Conservation (phyloP, 2,329 filamentous ascomycete genomes). For the Paramyrothecium roridum region DNA sequence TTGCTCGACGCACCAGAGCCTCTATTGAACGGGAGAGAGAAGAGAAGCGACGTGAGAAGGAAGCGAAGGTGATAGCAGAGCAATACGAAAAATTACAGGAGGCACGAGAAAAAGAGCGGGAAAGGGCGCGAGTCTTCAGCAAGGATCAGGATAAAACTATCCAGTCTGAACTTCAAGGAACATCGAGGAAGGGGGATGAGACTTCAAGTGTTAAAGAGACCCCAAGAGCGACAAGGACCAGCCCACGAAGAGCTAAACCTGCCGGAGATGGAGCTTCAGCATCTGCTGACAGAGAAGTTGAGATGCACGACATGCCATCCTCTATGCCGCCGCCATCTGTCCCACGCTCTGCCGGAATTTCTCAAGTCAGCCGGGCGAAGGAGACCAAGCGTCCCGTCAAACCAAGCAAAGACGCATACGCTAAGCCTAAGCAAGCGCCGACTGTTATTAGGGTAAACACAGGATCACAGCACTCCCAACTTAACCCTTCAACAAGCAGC, state of each 20-base stretch:
- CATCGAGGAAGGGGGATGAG: slow-evolving; percentile 52
- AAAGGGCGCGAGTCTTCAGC: slow-evolving; percentile 60
- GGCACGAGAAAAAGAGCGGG: slow-evolving; percentile 65
- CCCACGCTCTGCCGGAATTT: slow-evolving; percentile 46
- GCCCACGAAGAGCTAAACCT: slow-evolving; percentile 46
- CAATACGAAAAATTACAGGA: slow-evolving; percentile 63
- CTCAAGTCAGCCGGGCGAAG: slow-evolving; percentile 45
- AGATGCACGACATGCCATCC: slow-evolving; percentile 55
- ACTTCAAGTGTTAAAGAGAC: slow-evolving; percentile 35
- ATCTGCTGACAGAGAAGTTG: slow-evolving; percentile 40
- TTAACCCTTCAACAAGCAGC: slow-evolving; percentile 55
- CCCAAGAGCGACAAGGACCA: slow-evolving; percentile 43
- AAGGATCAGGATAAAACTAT: slow-evolving; percentile 54
- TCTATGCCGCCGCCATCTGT: slow-evolving; percentile 59
- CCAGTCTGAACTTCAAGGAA: slow-evolving; percentile 50
- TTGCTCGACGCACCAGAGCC: slow-evolving; percentile 50
- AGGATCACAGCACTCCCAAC: slow-evolving; percentile 58
- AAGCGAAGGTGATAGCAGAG: slow-evolving; percentile 58
- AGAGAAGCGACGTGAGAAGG: slow-evolving; percentile 64
- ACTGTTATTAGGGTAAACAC: slow-evolving; percentile 72
- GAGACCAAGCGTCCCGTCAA: slow-evolving; percentile 59
- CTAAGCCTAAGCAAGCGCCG: slow-evolving; percentile 62
- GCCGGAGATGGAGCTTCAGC: slow-evolving; percentile 25
- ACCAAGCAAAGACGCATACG: slow-evolving; percentile 55
- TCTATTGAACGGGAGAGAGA: slow-evolving; percentile 61